These are phyloP conservation scores for Globisporangium splendens DNA, from an alignment of 352 stramenopile genomes.

Conservation along the genomic window DNA sequence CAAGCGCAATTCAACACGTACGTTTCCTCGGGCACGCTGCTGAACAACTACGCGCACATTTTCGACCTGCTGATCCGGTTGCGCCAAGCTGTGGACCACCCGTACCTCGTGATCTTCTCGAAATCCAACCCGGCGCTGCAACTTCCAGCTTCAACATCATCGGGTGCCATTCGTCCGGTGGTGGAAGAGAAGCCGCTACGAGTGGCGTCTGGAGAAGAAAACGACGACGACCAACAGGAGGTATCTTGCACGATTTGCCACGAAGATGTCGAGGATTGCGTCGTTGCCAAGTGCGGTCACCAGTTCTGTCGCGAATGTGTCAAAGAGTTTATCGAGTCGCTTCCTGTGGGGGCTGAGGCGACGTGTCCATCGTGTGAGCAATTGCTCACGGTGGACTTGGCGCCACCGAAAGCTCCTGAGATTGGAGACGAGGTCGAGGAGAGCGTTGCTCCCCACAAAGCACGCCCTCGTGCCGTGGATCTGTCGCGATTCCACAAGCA, in stretches of 20 bases:
- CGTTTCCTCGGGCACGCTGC: slow-evolving; percentile 93
- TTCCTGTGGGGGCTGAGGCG: slow-evolving; percentile 50
- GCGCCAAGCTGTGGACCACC: slow-evolving; percentile 97
- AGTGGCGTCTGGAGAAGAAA: slow-evolving; percentile 15
- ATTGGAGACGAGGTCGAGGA: slow-evolving; percentile 14
- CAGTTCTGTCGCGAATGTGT: slow-evolving; percentile 91
- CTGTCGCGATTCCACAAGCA: slow-evolving; percentile 67
- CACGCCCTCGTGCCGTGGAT: slow-evolving; percentile 28
- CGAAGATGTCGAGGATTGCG: slow-evolving; percentile 88
- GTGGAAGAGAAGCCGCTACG: slow-evolving; percentile 67
- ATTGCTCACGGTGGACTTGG: slow-evolving; percentile 84
- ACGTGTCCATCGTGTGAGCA: slow-evolving; percentile 80
- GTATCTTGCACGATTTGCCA: slow-evolving; percentile 90
- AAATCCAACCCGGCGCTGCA: slow-evolving; percentile 84
- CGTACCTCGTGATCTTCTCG: slow-evolving; percentile 95
- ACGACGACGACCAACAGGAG: slow-evolving; percentile 23
- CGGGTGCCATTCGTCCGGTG: slow-evolving; percentile 26
- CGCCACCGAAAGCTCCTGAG: slow-evolving; percentile 14
- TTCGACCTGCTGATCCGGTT: slow-evolving; percentile 98
- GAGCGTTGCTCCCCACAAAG: too few species aligned
- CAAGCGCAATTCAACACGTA: slow-evolving; percentile 99
- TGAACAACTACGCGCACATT: slow-evolving; percentile 99
- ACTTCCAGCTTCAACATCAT: slow-evolving; percentile 29
- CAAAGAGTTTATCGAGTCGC: slow-evolving; percentile 75
- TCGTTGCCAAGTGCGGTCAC: slow-evolving; percentile 88